Base-by-base conservation (phyloP, 192 early-diverging fungal genomes). In the Coemansia sp. region DNA sequence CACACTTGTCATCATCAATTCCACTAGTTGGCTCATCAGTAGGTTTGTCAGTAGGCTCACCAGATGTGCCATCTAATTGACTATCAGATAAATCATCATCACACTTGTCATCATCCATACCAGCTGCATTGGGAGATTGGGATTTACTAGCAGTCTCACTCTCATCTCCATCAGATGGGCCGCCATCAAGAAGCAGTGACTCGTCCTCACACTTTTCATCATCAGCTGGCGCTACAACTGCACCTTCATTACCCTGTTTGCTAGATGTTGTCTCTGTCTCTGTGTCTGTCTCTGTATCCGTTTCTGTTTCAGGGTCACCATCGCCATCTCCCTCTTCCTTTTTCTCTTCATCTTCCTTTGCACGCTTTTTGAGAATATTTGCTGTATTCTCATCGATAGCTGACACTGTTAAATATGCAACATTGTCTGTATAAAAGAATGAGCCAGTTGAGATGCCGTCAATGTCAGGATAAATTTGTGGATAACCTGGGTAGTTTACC, bases 401-500 rank as follows among this genome's bases (percentile, higher is more conserved):
- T 23, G 51, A 12, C 6, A 53, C 51, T 10, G 51, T 53, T 4
- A 53, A 4, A 26, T 53, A 53, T 4, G 23, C 25, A 53, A 27
- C 51, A 53, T 53, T 53, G n/a, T 37, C 23, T 1, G 21, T 43
- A 31, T 47, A 25, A 37, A 10, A n/a, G 1, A 7, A 37, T 39
- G 66, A 23, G 11, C 62, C 74, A 25, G 27, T 39, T 8, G 10
- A 23, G 17, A 62, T 27, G 25, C 62, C 27, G 2, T 50, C 64
- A 1, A 10, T 39, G 2, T 39, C 50, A 38, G 53, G 65, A 6
- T 49, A 21, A 22, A 77, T 61, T 21, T 29, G 29, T 12, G 62
- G 63, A 17, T 64, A 67, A 3, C 50, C 64, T 3, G 31, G 22
- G 25, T 76, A 70, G 43, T 76, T 76, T 39, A 51, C 56, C 45